Base-by-base conservation (phyloP, 2,329 filamentous ascomycete genomes). In the Hirsutella rhossiliensis region DNA sequence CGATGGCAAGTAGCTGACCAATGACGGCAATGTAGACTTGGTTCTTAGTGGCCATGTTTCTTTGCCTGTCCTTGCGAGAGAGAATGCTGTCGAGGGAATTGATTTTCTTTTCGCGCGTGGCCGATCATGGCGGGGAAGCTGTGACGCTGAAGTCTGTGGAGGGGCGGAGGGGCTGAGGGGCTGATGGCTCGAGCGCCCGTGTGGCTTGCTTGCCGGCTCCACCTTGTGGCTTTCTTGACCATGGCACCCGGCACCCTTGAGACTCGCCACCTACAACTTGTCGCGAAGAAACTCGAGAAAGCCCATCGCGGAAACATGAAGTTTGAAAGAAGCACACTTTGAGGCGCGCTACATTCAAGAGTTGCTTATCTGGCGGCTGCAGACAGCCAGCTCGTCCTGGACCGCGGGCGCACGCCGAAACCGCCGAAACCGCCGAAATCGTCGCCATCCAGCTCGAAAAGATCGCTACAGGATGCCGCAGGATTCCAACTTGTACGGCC, bases 401-500 rank as follows among this genome's bases (percentile, higher is more conserved):
- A 34, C 23, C 3, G 23, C 23, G 23, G 9, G 23, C 23, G 9
- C 23, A 9, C 23, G 23, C 9, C 23, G n/a, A 27, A 27, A 3
- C 23, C 23, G 3, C 6, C 6, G n/a, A 11, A 34, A 5, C 31
- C 5, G 6, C n/a, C 34, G 34, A 18, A 5, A n/a, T 18, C 18
- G 15, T 23, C 19, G 4, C 19, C 38, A 27, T 13, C n/a, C n/a
- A n/a, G n/a, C n/a, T n/a, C n/a, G n/a, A n/a, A n/a, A n/a, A 7
- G 23, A 23, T 18, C 27, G 6, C 34, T 12, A 32, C 38, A 60
- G 30, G n/a, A 80, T 78, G 76, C 68, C 76, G 12, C 74, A 78
- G 61, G 80, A 87, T 52, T 72, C 76, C 9, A 67, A 80, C 49
- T 76, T 96, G 13, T 96, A 96, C 63, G 87, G 87, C 56, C 75